phyloP scores from a whole-genome alignment of 2,329 filamentous ascomycete species.

The Fusarium chaquense region DNA sequence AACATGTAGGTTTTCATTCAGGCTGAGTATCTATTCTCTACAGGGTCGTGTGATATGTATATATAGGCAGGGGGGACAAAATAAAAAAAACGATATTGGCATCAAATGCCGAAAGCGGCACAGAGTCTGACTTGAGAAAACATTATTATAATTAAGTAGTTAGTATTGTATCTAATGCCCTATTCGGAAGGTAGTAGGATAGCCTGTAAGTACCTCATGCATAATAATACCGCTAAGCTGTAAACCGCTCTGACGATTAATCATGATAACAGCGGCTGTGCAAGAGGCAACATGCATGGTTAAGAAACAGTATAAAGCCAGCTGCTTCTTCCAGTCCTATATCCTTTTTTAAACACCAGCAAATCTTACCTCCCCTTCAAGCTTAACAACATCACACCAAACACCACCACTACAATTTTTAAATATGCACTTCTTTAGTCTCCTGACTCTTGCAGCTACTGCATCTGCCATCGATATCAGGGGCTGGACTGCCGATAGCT shows the following conservation, averaged over 20 bases:
- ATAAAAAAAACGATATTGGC: too few species aligned
- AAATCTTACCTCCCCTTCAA: too few species aligned
- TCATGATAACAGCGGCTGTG: not conserved
- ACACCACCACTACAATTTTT: not conserved
- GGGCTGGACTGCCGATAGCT: not conserved
- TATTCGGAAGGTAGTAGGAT: not conserved
- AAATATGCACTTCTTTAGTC: not conserved
- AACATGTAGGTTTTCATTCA: too few species aligned
- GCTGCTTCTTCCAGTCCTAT: not conserved
- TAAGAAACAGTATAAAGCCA: not conserved
- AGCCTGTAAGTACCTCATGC: not conserved
- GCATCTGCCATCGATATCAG: not conserved
- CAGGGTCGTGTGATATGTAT: too few species aligned
- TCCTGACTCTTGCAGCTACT: not conserved
- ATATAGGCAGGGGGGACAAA: too few species aligned
- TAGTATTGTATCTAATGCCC: not conserved
- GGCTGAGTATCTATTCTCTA: too few species aligned
- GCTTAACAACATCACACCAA: not conserved
- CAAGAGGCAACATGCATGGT: not conserved
- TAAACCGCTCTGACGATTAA: not conserved
- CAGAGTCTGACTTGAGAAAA: too few species aligned
- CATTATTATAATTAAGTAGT: too few species aligned
- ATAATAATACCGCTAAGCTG: not conserved
- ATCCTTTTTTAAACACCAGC: not conserved
- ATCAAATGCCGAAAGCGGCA: too few species aligned